A percentile compares a stretch with the other conserved stretches of the same genome.
phyloP scores from a whole-genome alignment of 768 basidiomycete genomes.

The Polyporus arcularius region DNA sequence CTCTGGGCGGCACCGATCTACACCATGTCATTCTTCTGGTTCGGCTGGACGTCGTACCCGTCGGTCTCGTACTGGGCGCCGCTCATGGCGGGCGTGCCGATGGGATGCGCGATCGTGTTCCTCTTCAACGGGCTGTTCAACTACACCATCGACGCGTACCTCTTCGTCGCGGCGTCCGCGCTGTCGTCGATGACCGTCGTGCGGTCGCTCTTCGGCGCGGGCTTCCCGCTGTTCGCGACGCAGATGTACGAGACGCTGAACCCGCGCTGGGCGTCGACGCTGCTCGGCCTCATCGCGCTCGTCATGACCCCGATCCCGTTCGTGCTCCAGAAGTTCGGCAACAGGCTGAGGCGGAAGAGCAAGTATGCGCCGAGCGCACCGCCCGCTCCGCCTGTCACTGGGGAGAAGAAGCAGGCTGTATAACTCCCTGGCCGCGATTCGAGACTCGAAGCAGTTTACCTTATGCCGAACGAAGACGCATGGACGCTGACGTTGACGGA shows the following conservation, averaged over 20 bases:
- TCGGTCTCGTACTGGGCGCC: conserved; percentile 56
- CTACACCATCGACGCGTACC: conserved; percentile 67
- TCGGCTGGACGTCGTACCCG: conserved; percentile 65
- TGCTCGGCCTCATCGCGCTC: conserved; percentile 56
- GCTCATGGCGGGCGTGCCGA: conserved; percentile 46
- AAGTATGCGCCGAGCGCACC: conserved; percentile 27
- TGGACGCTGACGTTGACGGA: too few relatives aligned
- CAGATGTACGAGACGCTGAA: conserved; percentile 56
- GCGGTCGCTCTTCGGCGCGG: conserved; percentile 37
- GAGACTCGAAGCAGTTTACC: not conserved
- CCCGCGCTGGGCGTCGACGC: conserved; percentile 59
- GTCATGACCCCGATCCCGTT: conserved; percentile 47
- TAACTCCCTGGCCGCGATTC: too few relatives aligned
- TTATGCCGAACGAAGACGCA: not conserved
- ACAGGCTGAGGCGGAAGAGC: conserved; percentile 25
- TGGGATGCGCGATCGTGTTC: conserved; percentile 55
- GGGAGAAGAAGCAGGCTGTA: not conserved
- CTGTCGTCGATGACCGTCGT: conserved; percentile 57
- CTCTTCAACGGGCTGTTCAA: conserved; percentile 61
- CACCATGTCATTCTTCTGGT: conserved; percentile 66
- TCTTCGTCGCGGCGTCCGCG: conserved; percentile 58
- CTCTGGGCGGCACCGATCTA: conserved; percentile 55
- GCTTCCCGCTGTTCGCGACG: conserved; percentile 30
- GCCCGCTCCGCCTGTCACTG: not conserved
- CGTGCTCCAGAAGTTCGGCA: conserved; percentile 29